Conservation (phyloP, 176 grass and related monocot species). For the Avena eriantha region DNA sequence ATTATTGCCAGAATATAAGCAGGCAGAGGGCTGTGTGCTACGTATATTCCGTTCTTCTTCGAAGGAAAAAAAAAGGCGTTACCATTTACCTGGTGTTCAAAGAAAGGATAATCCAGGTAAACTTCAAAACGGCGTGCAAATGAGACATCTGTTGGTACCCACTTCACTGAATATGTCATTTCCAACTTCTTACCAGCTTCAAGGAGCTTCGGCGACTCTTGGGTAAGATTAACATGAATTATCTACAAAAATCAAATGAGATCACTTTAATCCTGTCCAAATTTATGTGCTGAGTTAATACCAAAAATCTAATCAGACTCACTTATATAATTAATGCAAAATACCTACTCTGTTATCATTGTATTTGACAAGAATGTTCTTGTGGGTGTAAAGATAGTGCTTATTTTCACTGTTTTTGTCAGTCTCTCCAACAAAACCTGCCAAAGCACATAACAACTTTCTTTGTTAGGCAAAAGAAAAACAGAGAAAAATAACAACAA, state of each 20-base stretch:
- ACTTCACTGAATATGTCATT: constrained; percentile 94
- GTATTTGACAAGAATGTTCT: constrained; percentile 82
- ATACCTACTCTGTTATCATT: constrained; percentile 75
- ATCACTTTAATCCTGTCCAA: constrained; percentile 29
- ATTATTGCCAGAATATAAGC: constrained; percentile 14
- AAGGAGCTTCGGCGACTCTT: constrained; percentile 90
- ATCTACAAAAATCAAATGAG: constrained; percentile 59
- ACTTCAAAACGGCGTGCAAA: constrained; percentile 97
- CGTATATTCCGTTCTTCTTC: background rate
- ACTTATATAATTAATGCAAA: constrained; percentile 29
- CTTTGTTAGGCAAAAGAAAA: constrained; percentile 28
- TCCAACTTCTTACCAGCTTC: constrained; percentile 78
- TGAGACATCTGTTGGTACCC: constrained; percentile 73
- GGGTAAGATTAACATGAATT: constrained; percentile 99
- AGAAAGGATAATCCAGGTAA: constrained; percentile 98
- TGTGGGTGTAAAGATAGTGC: constrained; percentile 91
- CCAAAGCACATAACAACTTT: constrained; percentile 27
- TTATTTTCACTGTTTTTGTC: constrained; percentile 94
- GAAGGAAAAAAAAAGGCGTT: constrained; percentile 8
- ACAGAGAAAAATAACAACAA: background rate
- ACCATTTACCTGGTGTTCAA: constrained; percentile 98
- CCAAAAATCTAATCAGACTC: constrained; percentile 21
- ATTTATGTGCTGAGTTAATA: constrained; percentile 67
- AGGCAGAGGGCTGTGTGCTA: background rate
- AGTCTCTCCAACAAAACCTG: constrained; percentile 87